phyloP scores from a whole-genome alignment of 2,329 filamentous ascomycete species.

The Fusarium siculi region DNA sequence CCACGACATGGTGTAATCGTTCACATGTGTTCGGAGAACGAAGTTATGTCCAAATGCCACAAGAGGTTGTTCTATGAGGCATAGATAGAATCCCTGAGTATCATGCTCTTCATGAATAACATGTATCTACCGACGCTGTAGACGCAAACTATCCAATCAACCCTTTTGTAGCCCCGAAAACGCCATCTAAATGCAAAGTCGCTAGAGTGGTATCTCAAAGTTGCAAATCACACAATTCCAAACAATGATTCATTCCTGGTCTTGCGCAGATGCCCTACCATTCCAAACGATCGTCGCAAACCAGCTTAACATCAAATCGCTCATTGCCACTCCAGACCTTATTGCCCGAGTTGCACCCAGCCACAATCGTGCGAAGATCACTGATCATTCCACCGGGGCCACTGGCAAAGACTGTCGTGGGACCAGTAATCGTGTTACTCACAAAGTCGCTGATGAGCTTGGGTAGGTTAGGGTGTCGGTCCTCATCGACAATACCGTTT shows the following conservation, averaged over 20 bases:
- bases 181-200: constrained; percentile 25
- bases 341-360: constrained; percentile 60
- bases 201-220: constrained; percentile 39
- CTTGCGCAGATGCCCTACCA: constrained; percentile 47
- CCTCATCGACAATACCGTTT: constrained; percentile 43
- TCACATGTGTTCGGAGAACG: constrained; percentile 5
- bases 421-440: constrained; percentile 56
- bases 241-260: background rate
- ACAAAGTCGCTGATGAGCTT: constrained; percentile 62
- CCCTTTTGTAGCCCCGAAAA: constrained; percentile 4
- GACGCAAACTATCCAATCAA: background rate
- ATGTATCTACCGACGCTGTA: background rate
- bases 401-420: constrained; percentile 68
- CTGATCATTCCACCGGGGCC: constrained; percentile 69
- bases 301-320: constrained; percentile 64
- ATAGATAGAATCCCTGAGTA: background rate
- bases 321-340: constrained; percentile 69
- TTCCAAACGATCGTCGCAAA: constrained; percentile 70
- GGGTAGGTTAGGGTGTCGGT: constrained; percentile 58
- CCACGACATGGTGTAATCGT: constrained; percentile 7
- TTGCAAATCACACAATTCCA: constrained; percentile 18
- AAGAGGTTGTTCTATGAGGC: background rate
- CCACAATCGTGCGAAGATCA: constrained; percentile 66
- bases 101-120: background rate
- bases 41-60: background rate